Evolutionary conservation across 352 stramenopile species (phyloP).

Genomic region (Plasmopara muralis): DNA sequence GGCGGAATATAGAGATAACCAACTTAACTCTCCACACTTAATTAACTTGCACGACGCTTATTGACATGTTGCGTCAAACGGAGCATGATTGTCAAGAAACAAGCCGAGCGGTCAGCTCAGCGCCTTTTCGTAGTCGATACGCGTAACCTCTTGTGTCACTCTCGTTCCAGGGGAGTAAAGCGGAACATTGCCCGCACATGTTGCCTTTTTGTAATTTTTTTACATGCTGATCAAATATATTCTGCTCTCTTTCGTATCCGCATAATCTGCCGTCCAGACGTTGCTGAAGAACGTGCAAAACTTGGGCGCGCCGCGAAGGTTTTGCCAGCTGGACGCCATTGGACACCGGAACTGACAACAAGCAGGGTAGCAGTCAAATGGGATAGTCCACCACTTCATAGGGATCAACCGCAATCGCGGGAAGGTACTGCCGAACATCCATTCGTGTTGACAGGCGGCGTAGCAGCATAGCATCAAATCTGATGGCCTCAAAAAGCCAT

Average conservation of each 20-base stretch:
- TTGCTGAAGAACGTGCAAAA: conserved; percentile 21
- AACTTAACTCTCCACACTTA: background rate
- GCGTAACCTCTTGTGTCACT: conserved; percentile 20
- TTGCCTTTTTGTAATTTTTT: conserved; percentile 1
- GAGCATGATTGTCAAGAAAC: conserved; percentile 14
- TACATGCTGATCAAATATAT: conserved; percentile 11
- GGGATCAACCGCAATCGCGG: conserved; percentile 6
- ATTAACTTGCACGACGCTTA: background rate
- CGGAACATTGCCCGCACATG: background rate
- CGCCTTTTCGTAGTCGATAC: conserved; percentile 15
- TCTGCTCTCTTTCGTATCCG: conserved; percentile 13
- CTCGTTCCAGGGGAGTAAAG: conserved; percentile 1
- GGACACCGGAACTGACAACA: conserved; percentile 9
- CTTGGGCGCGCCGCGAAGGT: conserved; percentile 9
- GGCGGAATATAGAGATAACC: no score
- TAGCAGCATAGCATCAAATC: conserved; percentile 1
- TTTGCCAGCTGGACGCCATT: conserved; percentile 18
- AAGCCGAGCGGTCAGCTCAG: conserved; percentile 14
- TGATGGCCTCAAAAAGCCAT: conserved; percentile 9
- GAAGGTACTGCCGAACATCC: conserved; percentile 2
- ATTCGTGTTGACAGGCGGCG: conserved; percentile 7
- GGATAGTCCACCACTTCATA: conserved; percentile 10
- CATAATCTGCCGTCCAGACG: conserved; percentile 9
- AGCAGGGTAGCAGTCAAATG: background rate
- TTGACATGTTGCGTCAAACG: conserved; percentile 10